These are phyloP conservation scores for Yamadazyma dendronema DNA, from an alignment of 1,139 yeast species.

Conservation along the genomic window DNA sequence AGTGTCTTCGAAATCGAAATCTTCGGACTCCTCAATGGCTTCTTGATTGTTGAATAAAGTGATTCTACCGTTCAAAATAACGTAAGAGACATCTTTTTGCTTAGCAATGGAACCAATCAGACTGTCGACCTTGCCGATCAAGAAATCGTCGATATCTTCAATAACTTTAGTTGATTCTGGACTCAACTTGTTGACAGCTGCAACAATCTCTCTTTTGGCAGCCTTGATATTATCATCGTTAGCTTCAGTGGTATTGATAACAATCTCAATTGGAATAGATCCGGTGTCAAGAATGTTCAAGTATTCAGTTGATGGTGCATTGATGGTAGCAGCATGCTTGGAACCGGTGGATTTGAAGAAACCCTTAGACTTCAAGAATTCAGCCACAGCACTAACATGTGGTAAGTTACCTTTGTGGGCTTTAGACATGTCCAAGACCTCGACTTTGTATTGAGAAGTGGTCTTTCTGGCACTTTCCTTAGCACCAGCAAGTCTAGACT, in stretches of 20 bases:
- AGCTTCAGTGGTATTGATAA: constrained; percentile 30
- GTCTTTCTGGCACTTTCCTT: constrained; percentile 55
- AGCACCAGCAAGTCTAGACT: constrained; percentile 56
- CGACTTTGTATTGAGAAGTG: constrained; percentile 53
- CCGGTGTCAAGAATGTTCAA: constrained; percentile 19
- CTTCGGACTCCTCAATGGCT: constrained; percentile 31
- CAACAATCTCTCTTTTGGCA: constrained; percentile 66
- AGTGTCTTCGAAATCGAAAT: constrained; percentile 33
- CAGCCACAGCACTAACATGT: constrained; percentile 75
- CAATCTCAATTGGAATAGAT: constrained; percentile 43
- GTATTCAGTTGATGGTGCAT: constrained; percentile 47
- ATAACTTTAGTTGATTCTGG: constrained; percentile 64
- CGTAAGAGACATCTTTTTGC: constrained; percentile 50
- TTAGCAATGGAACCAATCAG: constrained; percentile 46
- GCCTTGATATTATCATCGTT: constrained; percentile 35
- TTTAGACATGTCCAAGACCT: constrained; percentile 74
- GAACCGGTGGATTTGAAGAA: constrained; percentile 46
- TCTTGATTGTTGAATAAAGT: constrained; percentile 35
- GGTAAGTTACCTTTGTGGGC: constrained; percentile 79
- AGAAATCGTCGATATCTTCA: constrained; percentile 68
- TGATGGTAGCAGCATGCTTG: constrained; percentile 50
- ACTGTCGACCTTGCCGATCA: constrained; percentile 51
- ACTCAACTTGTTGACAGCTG: constrained; percentile 66
- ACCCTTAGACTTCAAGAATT: constrained; percentile 57
- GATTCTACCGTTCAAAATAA: constrained; percentile 48